Conservation (phyloP, 306 rosid genomes). For the Cyamopsis tetragonoloba region DNA sequence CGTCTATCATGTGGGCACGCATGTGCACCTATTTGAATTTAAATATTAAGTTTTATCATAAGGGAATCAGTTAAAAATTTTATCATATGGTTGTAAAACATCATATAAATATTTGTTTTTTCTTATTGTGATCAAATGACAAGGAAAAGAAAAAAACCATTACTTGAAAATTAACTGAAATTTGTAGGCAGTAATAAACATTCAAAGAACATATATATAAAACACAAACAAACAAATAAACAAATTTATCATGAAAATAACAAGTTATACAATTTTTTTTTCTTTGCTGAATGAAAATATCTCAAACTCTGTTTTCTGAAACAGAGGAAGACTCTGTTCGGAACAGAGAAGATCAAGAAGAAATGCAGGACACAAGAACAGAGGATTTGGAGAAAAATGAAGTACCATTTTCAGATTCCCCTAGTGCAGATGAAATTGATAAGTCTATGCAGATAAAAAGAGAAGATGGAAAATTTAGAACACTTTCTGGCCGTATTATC, state of each 20-base stretch:
- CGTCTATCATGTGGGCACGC: neutral
- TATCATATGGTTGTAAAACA: neutral
- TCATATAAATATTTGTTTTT: neutral
- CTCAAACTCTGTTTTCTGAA: conserved; percentile 12
- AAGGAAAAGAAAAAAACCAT: neutral
- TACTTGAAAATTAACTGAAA: neutral
- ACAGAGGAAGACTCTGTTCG: conserved; percentile 82
- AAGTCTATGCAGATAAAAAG: conserved; percentile 42
- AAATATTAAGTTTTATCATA: neutral
- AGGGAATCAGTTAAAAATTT: neutral
- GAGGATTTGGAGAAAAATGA: conserved; percentile 64
- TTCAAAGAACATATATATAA: neutral
- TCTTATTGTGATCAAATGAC: neutral
- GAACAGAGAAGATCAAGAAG: conserved; percentile 61
- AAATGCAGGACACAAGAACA: conserved; percentile 41
- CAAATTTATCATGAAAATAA: neutral
- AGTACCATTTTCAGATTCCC: conserved; percentile 39
- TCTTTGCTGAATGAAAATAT: neutral
- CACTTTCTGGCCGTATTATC: conserved; percentile 55
- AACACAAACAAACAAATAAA: neutral
- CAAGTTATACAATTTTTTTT: neutral
- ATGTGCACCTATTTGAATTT: neutral
- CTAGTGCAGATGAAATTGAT: conserved; percentile 37
- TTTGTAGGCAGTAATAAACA: neutral
- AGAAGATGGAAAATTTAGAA: conserved; percentile 56